These are phyloP conservation scores for Arthromyces matolae DNA, from an alignment of 768 basidiomycete species.

Conservation along the genomic window DNA sequence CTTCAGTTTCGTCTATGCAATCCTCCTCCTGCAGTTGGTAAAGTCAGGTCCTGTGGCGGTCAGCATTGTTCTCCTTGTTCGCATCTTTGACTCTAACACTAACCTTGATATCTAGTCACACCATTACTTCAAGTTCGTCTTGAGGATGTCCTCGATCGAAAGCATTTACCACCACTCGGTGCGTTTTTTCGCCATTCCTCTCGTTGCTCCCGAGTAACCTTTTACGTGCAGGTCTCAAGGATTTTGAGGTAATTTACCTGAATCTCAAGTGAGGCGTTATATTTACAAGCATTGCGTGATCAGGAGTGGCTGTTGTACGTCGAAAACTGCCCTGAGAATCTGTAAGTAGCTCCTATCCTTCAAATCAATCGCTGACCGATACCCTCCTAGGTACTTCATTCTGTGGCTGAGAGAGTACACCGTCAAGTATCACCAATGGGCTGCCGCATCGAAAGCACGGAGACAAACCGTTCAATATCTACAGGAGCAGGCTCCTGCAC, in stretches of 20 bases:
- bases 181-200: slow-evolving; percentile 7
- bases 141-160: slow-evolving; percentile 72
- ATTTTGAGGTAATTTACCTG: slow-evolving; percentile 48
- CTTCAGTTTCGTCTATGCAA: slow-evolving; percentile 56
- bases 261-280: not conserved
- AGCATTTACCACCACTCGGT: slow-evolving; percentile 78
- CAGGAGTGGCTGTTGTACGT: slow-evolving; percentile 81
- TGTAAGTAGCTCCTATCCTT: slow-evolving; percentile 37
- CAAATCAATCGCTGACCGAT: slow-evolving; percentile 5
- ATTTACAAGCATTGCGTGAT: slow-evolving; percentile 8
- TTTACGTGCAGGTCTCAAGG: slow-evolving; percentile 52
- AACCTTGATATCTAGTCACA: slow-evolving; percentile 41
- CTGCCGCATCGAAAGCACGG: slow-evolving; percentile 31
- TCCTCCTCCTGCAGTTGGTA: slow-evolving; percentile 63
- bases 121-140: slow-evolving; percentile 65
- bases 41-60: slow-evolving; percentile 65
- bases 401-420: slow-evolving; percentile 80
- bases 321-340: slow-evolving; percentile 71
- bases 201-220: not conserved
- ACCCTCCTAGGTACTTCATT: slow-evolving; percentile 58
- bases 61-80: slow-evolving; percentile 10
- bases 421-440: slow-evolving; percentile 42
- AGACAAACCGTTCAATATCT: slow-evolving; percentile 27
- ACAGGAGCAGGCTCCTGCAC: slow-evolving; percentile 35
- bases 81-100: slow-evolving; percentile 1